Conservation (phyloP, 2,329 filamentous ascomycete species). For the Lithohypha guttulata region DNA sequence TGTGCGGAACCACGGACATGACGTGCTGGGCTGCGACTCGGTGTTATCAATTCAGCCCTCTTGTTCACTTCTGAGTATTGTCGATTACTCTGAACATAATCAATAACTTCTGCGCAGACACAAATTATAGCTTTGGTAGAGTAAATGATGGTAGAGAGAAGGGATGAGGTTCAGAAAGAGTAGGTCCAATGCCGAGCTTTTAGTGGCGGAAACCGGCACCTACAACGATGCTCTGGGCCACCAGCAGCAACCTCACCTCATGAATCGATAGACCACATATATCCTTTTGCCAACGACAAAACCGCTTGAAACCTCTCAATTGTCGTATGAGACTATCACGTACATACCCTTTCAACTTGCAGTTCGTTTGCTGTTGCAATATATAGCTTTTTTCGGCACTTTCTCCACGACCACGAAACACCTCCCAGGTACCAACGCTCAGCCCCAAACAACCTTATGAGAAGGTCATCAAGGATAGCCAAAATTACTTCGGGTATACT, state of each 20-base stretch:
- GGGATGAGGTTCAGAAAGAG: conserved; percentile 4
- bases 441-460: conserved; percentile 1
- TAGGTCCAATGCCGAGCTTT: conserved; percentile 8
- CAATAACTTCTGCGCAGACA: not conserved
- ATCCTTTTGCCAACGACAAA: not conserved
- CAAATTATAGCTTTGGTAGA: not conserved
- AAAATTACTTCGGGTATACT: not conserved
- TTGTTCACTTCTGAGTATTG: no score
- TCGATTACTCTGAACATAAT: not conserved
- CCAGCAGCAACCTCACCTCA: conserved; percentile 1
- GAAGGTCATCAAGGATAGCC: conserved; percentile 3
- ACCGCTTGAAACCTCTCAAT: no score
- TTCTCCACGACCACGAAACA: conserved; percentile 3
- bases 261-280: not conserved
- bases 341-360: no score
- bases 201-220: conserved; percentile 8
- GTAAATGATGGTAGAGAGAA: not conserved
- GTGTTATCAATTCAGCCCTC: no score
- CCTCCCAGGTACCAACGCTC: conserved; percentile 1
- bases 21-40: no score
- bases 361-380: no score
- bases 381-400: conserved; percentile 5
- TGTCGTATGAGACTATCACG: no score
- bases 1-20: no score
- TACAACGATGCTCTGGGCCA: conserved; percentile 1